Conservation (phyloP, 805 yeast species). For the Torulaspora franciscae region DNA sequence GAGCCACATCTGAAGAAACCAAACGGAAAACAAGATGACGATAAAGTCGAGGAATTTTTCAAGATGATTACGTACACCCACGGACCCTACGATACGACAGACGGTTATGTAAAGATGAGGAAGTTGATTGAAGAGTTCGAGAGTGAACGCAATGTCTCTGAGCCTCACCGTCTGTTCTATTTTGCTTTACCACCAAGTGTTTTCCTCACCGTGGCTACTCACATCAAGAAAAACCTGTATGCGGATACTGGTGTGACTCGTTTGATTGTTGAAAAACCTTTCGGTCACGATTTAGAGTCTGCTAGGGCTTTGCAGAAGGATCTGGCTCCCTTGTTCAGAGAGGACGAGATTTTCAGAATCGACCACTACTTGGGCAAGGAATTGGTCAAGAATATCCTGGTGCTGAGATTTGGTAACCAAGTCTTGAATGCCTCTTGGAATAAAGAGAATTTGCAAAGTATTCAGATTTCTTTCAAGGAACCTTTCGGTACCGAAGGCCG, state of each 20-base stretch:
- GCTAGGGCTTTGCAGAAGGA: constrained; percentile 71
- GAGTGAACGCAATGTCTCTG: constrained; percentile 38
- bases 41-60: constrained; percentile 59
- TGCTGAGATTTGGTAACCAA: constrained; percentile 86
- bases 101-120: constrained; percentile 62
- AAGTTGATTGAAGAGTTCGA: constrained; percentile 57
- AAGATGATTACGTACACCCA: constrained; percentile 59
- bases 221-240: constrained; percentile 65
- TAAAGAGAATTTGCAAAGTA: constrained; percentile 65
- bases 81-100: constrained; percentile 76
- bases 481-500: constrained; percentile 99
- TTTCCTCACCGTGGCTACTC: constrained; percentile 70
- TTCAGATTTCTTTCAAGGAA: constrained; percentile 92
- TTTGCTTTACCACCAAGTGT: constrained; percentile 94
- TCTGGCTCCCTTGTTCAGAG: constrained; percentile 81
- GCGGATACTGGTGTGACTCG: constrained; percentile 67
- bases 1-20: constrained; percentile 54
- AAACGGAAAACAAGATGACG: constrained; percentile 41
- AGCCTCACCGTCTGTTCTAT: constrained; percentile 80
- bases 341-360: constrained; percentile 89
- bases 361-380: constrained; percentile 98
- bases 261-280: constrained; percentile 93
- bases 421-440: constrained; percentile 88
- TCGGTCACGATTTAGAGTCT: constrained; percentile 83
- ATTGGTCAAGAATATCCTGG: constrained; percentile 89